These are phyloP conservation scores for Obelidium mucronatum DNA, from an alignment of 192 early-diverging fungal genomes.

Conservation along the genomic window DNA sequence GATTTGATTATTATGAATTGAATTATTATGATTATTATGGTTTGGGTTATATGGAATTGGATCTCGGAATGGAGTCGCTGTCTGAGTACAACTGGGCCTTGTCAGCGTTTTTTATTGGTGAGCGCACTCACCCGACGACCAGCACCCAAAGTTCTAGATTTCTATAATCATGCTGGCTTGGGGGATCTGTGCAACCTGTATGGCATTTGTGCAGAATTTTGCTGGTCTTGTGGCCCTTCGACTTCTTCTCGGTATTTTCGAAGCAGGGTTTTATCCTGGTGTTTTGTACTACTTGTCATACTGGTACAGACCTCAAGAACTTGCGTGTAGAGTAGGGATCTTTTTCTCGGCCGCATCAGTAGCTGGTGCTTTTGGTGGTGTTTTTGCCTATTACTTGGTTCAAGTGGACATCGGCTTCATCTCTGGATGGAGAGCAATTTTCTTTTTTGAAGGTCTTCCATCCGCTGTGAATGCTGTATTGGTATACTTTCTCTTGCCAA, in stretches of 20 bases:
- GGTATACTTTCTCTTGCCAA: constrained; percentile 52
- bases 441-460: constrained; percentile 71
- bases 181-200: constrained; percentile 69
- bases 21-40: background rate
- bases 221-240: constrained; percentile 44
- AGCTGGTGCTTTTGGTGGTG: constrained; percentile 75
- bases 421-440: constrained; percentile 60
- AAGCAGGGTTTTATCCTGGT: constrained; percentile 79
- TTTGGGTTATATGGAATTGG: constrained; percentile 21
- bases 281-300: constrained; percentile 74
- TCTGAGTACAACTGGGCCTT: constrained; percentile 66
- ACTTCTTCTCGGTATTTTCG: constrained; percentile 62
- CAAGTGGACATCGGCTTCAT: constrained; percentile 24
- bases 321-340: constrained; percentile 68
- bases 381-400: constrained; percentile 59
- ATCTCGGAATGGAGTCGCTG: constrained; percentile 33
- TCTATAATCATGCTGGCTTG: constrained; percentile 55
- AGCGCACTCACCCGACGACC: constrained; percentile 83
- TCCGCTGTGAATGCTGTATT: constrained; percentile 48
- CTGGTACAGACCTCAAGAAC: constrained; percentile 74
- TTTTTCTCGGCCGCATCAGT: constrained; percentile 75
- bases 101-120: constrained; percentile 73
- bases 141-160: constrained; percentile 60
- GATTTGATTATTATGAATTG: constrained; percentile 4
- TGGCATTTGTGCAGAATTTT: constrained; percentile 69